Percentiles rank a stretch among this genome's conserved stretches.
Conservation (phyloP, 2,329 filamentous ascomycete species). For the Dissoconium aciculare region DNA sequence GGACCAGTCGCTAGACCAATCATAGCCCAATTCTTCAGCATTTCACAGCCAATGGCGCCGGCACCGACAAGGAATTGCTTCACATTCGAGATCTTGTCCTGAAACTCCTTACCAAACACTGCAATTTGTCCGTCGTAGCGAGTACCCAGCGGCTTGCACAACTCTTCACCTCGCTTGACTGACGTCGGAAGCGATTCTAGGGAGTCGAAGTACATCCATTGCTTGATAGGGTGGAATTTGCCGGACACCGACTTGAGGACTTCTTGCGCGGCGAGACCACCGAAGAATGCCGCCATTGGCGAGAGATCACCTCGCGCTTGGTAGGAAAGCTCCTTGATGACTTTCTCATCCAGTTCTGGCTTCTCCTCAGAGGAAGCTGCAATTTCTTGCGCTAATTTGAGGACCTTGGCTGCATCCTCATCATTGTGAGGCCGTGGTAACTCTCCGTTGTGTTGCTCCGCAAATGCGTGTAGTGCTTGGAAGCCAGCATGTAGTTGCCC, state of each 20-base stretch:
- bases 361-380: slow-evolving; percentile 52
- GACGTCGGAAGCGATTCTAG: slow-evolving; percentile 81
- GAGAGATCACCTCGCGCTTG: slow-evolving; percentile 83
- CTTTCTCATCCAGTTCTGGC: slow-evolving; percentile 76
- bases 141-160: slow-evolving; percentile 69
- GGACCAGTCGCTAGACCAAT: slow-evolving; percentile 84
- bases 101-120: slow-evolving; percentile 84
- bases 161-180: slow-evolving; percentile 61
- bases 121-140: slow-evolving; percentile 96
- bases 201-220: slow-evolving; percentile 96
- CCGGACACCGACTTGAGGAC: slow-evolving; percentile 93
- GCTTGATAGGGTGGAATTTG: slow-evolving; percentile 89
- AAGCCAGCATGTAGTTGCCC: slow-evolving; percentile 83
- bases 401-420: slow-evolving; percentile 62
- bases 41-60: slow-evolving; percentile 95
- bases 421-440: slow-evolving; percentile 75
- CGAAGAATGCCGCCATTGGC: slow-evolving; percentile 89
- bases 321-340: slow-evolving; percentile 85
- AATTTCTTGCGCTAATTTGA: slow-evolving; percentile 61
- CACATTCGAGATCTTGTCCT: slow-evolving; percentile 81
- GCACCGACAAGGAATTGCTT: slow-evolving; percentile 92
- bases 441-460: slow-evolving; percentile 52
- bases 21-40: slow-evolving; percentile 99
- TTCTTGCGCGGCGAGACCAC: slow-evolving; percentile 84
- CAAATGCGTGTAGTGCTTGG: slow-evolving; percentile 81